Conservation (phyloP, 2,329 filamentous ascomycete genomes). For the Cercospora nicotianae region DNA sequence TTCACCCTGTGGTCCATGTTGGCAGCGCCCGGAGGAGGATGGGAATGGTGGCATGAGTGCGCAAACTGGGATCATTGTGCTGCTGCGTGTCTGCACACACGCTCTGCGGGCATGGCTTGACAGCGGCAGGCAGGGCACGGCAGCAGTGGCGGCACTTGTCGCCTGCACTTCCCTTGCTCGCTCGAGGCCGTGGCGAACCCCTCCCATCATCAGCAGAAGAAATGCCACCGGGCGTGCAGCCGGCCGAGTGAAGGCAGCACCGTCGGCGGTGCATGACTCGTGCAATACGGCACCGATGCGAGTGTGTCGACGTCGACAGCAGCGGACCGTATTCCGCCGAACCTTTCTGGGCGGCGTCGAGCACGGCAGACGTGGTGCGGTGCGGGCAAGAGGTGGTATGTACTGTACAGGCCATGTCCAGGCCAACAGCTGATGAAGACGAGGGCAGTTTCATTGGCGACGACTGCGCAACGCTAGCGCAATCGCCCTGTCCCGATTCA, state of each 20-base stretch:
- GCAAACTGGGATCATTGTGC: background rate
- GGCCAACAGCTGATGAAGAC: background rate
- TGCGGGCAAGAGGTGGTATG: background rate
- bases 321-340: background rate
- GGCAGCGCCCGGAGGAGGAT: background rate
- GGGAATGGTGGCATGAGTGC: background rate
- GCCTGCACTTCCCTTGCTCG: background rate
- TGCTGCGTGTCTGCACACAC: background rate
- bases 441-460: background rate
- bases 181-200: background rate
- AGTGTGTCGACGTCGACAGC: background rate
- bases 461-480: no score
- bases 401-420: background rate
- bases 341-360: background rate
- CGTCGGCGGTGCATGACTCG: background rate
- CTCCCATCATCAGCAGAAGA: background rate
- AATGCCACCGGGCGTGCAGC: background rate
- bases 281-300: background rate
- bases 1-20: no score
- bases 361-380: background rate
- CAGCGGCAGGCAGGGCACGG: background rate
- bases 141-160: background rate
- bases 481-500: background rate
- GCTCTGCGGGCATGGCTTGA: background rate
- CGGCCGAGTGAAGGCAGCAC: no score